phyloP scores from a whole-genome alignment of 371 early-diverging fungal species.

The Mortierella sp. region DNA sequence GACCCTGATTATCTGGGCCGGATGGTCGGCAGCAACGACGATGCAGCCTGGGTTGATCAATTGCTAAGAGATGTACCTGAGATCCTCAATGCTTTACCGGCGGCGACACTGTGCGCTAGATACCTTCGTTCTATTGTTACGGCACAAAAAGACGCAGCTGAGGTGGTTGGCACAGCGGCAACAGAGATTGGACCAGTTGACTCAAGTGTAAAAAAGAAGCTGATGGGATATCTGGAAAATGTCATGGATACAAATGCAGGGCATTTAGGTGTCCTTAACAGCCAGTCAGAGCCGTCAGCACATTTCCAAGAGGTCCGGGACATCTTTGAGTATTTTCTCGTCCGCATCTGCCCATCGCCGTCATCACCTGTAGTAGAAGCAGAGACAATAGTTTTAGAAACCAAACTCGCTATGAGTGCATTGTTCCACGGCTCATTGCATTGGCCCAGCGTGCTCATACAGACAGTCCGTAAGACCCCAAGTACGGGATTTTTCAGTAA shows the following conservation, averaged over 20 bases:
- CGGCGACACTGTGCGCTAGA: conserved; percentile 49
- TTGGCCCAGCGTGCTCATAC: conserved; percentile 41
- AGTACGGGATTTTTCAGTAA: conserved; percentile 34
- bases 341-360: conserved; percentile 20
- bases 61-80: conserved; percentile 52
- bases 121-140: conserved; percentile 39
- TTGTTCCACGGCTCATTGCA: conserved; percentile 34
- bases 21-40: conserved; percentile 47
- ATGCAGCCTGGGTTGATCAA: conserved; percentile 51
- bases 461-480: conserved; percentile 25
- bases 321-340: conserved; percentile 51
- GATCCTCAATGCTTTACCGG: conserved; percentile 48
- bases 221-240: conserved; percentile 40
- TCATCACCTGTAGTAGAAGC: not conserved
- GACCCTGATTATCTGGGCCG: conserved; percentile 51
- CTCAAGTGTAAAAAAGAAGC: conserved; percentile 33
- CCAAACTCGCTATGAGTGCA: conserved; percentile 35
- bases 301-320: conserved; percentile 49
- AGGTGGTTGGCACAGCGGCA: not conserved
- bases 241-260: conserved; percentile 20
- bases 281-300: conserved; percentile 3
- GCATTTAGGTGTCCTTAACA: not conserved
- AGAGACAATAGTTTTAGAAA: conserved; percentile 13
- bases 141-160: conserved; percentile 3
- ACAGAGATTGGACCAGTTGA: conserved; percentile 21